phyloP scores from a whole-genome alignment of 108 stramenopile species.

The Cylindrotheca fusiformis region DNA sequence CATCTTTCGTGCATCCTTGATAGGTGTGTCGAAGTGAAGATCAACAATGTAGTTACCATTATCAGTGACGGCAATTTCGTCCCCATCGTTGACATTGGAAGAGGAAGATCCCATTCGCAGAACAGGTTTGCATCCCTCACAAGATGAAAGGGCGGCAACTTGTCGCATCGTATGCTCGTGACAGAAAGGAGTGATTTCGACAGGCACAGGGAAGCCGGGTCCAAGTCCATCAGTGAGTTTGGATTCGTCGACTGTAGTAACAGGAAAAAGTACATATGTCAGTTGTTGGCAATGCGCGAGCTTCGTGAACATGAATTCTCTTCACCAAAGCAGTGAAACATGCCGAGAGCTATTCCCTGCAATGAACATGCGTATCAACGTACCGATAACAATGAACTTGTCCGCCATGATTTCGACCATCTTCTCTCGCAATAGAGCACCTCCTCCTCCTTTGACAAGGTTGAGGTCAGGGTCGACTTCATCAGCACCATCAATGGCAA shows the following conservation, averaged over 20 bases:
- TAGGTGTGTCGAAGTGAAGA: constrained; percentile 91
- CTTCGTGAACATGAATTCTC: not conserved
- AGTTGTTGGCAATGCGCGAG: not conserved
- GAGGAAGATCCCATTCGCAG: constrained; percentile 83
- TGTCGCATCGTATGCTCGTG: constrained; percentile 93
- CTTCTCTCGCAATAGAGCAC: constrained; percentile 94
- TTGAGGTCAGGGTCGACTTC: constrained; percentile 95
- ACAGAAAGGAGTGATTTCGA: constrained; percentile 97
- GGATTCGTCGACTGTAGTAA: constrained; percentile 86
- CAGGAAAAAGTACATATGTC: not conserved
- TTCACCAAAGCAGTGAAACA: not conserved
- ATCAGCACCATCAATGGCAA: constrained; percentile 99
- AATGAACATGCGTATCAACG: constrained; percentile 3
- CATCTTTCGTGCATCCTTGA: constrained; percentile 85
- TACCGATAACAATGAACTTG: constrained; percentile 87
- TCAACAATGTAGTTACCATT: constrained; percentile 99
- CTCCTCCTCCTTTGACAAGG: constrained; percentile 98
- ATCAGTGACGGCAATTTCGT: constrained; percentile 96
- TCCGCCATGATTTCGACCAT: constrained; percentile 91
- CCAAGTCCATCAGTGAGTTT: constrained; percentile 95
- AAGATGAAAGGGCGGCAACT: constrained; percentile 81
- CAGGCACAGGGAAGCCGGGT: constrained; percentile 92
- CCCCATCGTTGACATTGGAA: constrained; percentile 86
- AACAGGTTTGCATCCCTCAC: constrained; percentile 88
- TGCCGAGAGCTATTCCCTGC: not conserved